These are phyloP conservation scores for Microcyclospora pomicola DNA, from an alignment of 2,329 filamentous ascomycete species.

Conservation along the genomic window DNA sequence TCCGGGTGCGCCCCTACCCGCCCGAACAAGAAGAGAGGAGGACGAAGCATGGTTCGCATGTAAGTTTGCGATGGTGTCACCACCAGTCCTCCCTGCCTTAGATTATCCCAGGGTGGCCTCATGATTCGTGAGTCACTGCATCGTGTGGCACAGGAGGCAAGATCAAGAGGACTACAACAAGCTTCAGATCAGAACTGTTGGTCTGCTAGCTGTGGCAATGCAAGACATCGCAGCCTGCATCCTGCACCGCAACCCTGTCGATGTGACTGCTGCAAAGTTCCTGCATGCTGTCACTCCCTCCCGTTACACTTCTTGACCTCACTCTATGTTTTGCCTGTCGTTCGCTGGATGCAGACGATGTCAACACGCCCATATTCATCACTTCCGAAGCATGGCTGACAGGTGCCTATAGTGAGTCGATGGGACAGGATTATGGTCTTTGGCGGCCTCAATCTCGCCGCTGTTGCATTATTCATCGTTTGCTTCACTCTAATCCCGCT, in stretches of 20 bases:
- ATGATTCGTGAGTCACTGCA: no score
- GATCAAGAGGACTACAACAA: no score
- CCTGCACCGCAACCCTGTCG: not conserved
- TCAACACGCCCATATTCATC: not conserved
- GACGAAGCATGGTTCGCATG: conserved; percentile 90
- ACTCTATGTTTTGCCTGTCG: not conserved
- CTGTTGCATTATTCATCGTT: conserved; percentile 81
- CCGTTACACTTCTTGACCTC: not conserved
- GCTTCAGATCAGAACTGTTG: no score
- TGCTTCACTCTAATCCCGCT: conserved; percentile 84
- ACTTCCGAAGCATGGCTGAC: conserved; percentile 22
- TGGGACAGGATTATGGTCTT: conserved; percentile 95
- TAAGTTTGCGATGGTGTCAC: conserved; percentile 43
- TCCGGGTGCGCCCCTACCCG: conserved; percentile 72
- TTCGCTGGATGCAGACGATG: not conserved
- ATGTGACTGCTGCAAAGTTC: conserved; percentile 10
- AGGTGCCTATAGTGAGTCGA: conserved; percentile 59
- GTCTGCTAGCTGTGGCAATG: conserved; percentile 6
- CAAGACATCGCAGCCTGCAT: conserved; percentile 4
- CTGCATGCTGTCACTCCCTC: conserved; percentile 11
- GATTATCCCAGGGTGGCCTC: no score
- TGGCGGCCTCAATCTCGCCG: conserved; percentile 75
- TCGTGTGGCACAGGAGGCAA: no score
- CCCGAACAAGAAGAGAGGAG: conserved; percentile 72
- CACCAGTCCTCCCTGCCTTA: no score